Percentiles rank a stretch among this genome's conserved stretches.
phyloP scores from a whole-genome alignment of 2,329 filamentous ascomycete genomes.

The Aspergillus brunneoviolaceus region DNA sequence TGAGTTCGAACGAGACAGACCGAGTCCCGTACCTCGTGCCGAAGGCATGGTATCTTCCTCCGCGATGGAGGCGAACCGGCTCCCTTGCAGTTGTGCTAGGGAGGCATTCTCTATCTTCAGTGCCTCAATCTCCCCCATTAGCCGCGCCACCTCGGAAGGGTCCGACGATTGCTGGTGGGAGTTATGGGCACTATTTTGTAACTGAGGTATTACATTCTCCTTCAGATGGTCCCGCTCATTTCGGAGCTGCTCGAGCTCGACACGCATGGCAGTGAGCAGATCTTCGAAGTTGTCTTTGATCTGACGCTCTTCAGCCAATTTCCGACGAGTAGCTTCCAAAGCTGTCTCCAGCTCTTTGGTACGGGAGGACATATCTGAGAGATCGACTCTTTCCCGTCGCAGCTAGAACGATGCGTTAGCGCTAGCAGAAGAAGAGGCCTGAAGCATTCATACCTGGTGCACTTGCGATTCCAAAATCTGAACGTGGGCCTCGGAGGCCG shows the following conservation, averaged over 20 bases:
- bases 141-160: constrained; percentile 60
- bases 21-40: constrained; percentile 50
- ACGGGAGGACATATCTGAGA: constrained; percentile 51
- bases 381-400: constrained; percentile 55
- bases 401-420: constrained; percentile 30
- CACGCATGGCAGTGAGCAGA: constrained; percentile 76
- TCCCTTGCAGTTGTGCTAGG: constrained; percentile 49
- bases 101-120: constrained; percentile 54
- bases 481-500: constrained; percentile 78
- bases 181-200: constrained; percentile 54
- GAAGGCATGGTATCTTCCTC: constrained; percentile 53
- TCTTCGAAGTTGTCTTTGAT: constrained; percentile 94
- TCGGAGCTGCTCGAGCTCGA: constrained; percentile 75
- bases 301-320: constrained; percentile 78
- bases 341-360: constrained; percentile 75
- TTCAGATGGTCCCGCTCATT: constrained; percentile 82
- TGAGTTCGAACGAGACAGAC: constrained; percentile 66
- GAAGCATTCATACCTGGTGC: constrained; percentile 53
- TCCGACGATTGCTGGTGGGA: constrained; percentile 22
- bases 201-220: constrained; percentile 79
- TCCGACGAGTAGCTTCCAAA: constrained; percentile 79
- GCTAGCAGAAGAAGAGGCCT: not conserved
- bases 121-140: constrained; percentile 80
- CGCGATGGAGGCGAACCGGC: constrained; percentile 59
- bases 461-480: constrained; percentile 77